Evolutionary conservation across 495 filamentous ascomycete species (phyloP).

Genomic region (Penicillium waksmanii): DNA sequence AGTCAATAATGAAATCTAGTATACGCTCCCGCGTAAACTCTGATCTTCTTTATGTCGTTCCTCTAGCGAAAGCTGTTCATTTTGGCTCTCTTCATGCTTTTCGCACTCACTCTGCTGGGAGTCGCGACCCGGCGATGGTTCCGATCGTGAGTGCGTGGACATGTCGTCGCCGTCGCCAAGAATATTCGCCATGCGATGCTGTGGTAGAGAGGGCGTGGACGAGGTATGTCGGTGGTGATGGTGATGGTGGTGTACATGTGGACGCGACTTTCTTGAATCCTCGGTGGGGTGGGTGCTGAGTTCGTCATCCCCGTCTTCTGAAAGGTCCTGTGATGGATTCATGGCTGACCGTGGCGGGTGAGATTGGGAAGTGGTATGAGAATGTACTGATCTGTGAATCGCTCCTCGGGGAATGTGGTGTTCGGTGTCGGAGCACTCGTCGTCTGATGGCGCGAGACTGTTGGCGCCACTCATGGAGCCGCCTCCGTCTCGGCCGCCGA

Average conservation of each 20-base stretch:
- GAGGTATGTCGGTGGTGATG: constrained; percentile 22
- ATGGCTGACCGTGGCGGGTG: constrained; percentile 9
- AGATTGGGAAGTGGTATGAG: constrained; percentile 10
- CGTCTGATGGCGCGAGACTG: constrained; percentile 46
- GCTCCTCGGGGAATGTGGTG: constrained; percentile 6
- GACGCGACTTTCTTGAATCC: constrained; percentile 27
- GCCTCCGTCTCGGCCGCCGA: constrained; percentile 49
- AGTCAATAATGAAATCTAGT: constrained; percentile 22
- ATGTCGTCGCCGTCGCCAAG: constrained; percentile 37
- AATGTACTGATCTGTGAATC: background rate
- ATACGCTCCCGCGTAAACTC: constrained; percentile 45
- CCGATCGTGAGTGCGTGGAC: constrained; percentile 10
- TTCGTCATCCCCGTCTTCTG: constrained; percentile 56
- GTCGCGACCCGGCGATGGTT: background rate
- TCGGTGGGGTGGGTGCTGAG: constrained; percentile 41
- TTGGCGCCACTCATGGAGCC: constrained; percentile 48
- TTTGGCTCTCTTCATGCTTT: constrained; percentile 11
- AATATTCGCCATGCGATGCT: constrained; percentile 48
- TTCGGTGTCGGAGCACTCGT: constrained; percentile 35
- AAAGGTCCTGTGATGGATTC: constrained; percentile 42
- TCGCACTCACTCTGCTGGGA: background rate
- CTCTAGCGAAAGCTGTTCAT: constrained; percentile 27
- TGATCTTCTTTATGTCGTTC: constrained; percentile 37
- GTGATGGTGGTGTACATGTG: constrained; percentile 33
- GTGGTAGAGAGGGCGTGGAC: constrained; percentile 34